Percentiles rank a stretch among this genome's conserved stretches.
Evolutionary conservation across 176 grass and related monocot species (phyloP).

Genomic region (Avena atlantica): DNA sequence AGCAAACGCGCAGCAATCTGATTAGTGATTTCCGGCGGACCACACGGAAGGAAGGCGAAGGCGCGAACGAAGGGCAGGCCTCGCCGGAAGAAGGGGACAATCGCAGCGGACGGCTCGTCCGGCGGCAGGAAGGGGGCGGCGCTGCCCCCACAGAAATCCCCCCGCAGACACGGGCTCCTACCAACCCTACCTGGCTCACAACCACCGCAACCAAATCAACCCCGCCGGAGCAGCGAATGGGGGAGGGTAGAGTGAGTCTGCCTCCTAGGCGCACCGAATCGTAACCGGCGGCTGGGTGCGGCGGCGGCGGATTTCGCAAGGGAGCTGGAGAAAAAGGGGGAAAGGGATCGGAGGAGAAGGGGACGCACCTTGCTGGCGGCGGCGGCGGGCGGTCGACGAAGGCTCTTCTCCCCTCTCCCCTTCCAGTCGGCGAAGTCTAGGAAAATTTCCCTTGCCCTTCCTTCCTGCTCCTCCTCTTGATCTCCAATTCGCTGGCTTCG

Average conservation of each 20-base stretch:
- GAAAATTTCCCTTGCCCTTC: background rate
- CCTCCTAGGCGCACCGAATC: background rate
- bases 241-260: background rate
- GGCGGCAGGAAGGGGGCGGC: background rate
- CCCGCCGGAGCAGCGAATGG: background rate
- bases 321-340: background rate
- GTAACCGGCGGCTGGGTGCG: background rate
- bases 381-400: background rate
- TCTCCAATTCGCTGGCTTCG: background rate
- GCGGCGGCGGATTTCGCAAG: background rate
- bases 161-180: background rate
- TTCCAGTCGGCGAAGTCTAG: background rate
- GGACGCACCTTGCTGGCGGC: slow-evolving; percentile 13
- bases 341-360: slow-evolving; percentile 2
- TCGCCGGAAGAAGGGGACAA: background rate
- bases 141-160: background rate
- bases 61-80: background rate
- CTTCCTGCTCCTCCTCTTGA: background rate
- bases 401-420: background rate
- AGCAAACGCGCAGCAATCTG: background rate
- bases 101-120: background rate
- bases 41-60: background rate
- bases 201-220: background rate
- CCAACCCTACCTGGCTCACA: background rate
- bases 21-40: background rate